Evolutionary conservation across 2,329 filamentous ascomycete species (phyloP), one percentile per base, ranked within the genome.

Genomic region (Bertia moriformis): DNA sequence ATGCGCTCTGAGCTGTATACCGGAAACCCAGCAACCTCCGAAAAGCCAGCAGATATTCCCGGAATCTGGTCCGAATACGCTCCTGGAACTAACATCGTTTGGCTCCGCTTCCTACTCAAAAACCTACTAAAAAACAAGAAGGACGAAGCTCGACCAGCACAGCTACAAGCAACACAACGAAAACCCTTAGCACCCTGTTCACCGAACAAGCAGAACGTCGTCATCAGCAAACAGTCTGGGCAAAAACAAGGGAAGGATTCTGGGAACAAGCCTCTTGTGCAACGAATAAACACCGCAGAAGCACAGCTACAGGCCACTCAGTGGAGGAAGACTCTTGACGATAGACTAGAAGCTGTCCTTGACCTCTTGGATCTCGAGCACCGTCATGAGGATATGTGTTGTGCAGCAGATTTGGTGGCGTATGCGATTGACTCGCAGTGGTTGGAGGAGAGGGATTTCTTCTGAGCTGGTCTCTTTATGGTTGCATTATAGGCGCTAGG

Each of bases 31-130:
- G 50, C 63, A 0, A 48, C 56, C 7, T 50, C 51, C 4, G 51
- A 55, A 32, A 53, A 58, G 43, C 43, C 46, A 14, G 48, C 49
- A 4, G 43, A 51, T 17, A 50, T 58, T 15, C 49, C 54, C 2
- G 55, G 55, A 37, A 55, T 62, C 27, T 79, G 74, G 73, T 50
- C 56, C 7, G 53, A 59, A 19, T 78, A 69, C 49, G 63, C 68
- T 33, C 73, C 74, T 3, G 60, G 64, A 40, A 77, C 74, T 2
- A 80, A 79, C 46, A 57, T 78, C 13, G 57, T 78, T 4, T 80
- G 75, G 75, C 53, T 76, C 18, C 65, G 73, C 33, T 75, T 75
- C 48, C 53, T 79, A 3, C 60, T 79, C 13, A 62, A 66, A 42
- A 68, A 67, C 45, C 58, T 80, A 1, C 53, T 77, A 18, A 22